A percentile compares a stretch with the other conserved stretches of the same genome.
phyloP scores from a whole-genome alignment of 768 basidiomycete species.

The Pleurotus citrinopileatus region DNA sequence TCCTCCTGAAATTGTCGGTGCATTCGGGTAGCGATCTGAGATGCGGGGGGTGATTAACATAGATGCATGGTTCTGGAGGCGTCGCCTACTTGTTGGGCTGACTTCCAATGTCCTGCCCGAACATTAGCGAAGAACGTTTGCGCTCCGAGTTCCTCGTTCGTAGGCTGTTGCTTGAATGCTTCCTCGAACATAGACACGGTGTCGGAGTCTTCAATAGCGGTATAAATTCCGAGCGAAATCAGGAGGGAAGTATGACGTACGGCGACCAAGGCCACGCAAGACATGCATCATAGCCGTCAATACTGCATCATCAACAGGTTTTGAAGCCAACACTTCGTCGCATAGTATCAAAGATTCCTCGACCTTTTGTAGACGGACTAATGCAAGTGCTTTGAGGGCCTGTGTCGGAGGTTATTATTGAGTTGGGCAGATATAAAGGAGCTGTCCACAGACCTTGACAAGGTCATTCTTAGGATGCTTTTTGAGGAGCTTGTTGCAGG shows the following conservation, averaged over 20 bases:
- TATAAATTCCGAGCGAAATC: background rate
- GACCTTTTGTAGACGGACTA: constrained; percentile 81
- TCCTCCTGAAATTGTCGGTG: constrained; percentile 83
- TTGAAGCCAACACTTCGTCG: constrained; percentile 74
- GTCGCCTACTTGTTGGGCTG: constrained; percentile 66
- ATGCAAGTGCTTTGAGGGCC: constrained; percentile 83
- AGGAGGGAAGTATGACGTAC: constrained; percentile 26
- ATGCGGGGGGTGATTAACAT: constrained; percentile 9
- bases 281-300: constrained; percentile 84
- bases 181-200: constrained; percentile 84
- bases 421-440: constrained; percentile 8
- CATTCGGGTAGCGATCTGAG: constrained; percentile 75
- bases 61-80: background rate
- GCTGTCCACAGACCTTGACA: constrained; percentile 53
- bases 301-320: constrained; percentile 70
- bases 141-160: constrained; percentile 78
- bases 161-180: constrained; percentile 77
- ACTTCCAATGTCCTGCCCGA: constrained; percentile 79
- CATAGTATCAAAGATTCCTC: constrained; percentile 78
- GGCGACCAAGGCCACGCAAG: constrained; percentile 72
- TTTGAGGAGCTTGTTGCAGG: constrained; percentile 86
- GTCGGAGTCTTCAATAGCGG: constrained; percentile 54
- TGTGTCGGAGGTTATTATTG: constrained; percentile 24
- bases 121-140: constrained; percentile 87
- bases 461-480: constrained; percentile 76